Base-by-base conservation (phyloP, 139 green algal species). In the Chlorella vulgaris region DNA sequence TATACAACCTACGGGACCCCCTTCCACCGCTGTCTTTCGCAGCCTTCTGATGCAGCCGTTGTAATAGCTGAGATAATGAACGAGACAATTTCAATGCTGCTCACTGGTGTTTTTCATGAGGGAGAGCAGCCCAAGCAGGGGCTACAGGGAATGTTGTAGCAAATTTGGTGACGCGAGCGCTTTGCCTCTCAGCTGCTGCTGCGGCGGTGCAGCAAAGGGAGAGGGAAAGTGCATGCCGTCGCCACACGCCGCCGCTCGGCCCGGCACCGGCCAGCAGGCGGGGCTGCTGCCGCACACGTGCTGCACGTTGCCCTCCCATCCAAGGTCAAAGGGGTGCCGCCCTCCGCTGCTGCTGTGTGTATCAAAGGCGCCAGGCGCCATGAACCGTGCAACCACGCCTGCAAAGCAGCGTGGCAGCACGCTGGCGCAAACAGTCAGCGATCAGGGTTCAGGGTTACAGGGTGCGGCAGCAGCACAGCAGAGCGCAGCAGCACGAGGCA, bases 311-410 rank as follows among this genome's bases (percentile, higher is more conserved):
- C 26, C 70, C 19, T 81, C 38, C 35, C 10, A 31, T 3, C 81
- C 81, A 6, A 81, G 40, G 40, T 85, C 81, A 18, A 55, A 85
- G 4, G 71, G 60, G 74, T 85, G 69, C 35, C 60, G 28, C 7
- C 19, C 13, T 15, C 15, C 47, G 47, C 15, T 58, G 47, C 47
- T 58, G 47, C 47, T 58, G 47, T n/a, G n/a, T n/a, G n/a, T n/a
- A n/a, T n/a, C 60, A 5, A 29, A 26, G 13, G 28, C 35, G 21
- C 22, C 10, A 29, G 28, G 6, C 2, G 42, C 71, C 71, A 78
- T 36, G 33, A 38, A 66, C 33, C 36, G 71, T 3, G 71, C 71
- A 22, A 67, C 71, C 31, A 78, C 71, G 6, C 71, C 71, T 78
- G 71, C 50, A 65, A 24, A 7, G 38, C 33, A 42, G 29, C 31